Conservation (phyloP, 2,329 filamentous ascomycete species). For the Diaporthe ampelina region DNA sequence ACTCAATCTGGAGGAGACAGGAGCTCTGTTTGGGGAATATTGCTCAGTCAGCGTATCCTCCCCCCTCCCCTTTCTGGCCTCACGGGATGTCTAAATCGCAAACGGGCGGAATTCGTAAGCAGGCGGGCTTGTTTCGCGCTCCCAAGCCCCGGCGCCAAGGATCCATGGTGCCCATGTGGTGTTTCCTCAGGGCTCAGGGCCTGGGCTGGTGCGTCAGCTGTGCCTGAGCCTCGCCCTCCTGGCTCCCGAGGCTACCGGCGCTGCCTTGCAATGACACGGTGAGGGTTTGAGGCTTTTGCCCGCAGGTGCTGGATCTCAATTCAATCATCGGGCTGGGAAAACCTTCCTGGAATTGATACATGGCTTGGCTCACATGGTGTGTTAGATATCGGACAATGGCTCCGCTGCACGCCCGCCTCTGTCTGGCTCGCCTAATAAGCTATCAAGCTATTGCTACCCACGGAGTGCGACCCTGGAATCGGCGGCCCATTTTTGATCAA, state of each 20-base stretch:
- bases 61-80: neutral
- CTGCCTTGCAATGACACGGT: constrained; percentile 24
- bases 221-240: constrained; percentile 11
- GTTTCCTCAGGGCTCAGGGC: constrained; percentile 4
- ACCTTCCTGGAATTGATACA: constrained; percentile 27
- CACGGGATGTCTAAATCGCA: neutral
- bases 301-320: constrained; percentile 24
- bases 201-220: constrained; percentile 18
- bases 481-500: constrained; percentile 7
- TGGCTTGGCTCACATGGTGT: constrained; percentile 29
- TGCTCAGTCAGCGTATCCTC: neutral
- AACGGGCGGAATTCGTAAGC: constrained; percentile 9
- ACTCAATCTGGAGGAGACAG: constrained; percentile 19
- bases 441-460: constrained; percentile 13
- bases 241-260: constrained; percentile 26
- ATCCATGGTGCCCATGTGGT: neutral
- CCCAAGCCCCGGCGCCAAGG: constrained; percentile 19
- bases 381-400: constrained; percentile 29
- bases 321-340: constrained; percentile 21
- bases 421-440: constrained; percentile 22
- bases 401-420: constrained; percentile 4
- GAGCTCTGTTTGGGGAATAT: neutral
- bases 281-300: constrained; percentile 31
- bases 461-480: constrained; percentile 25
- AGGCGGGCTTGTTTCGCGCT: constrained; percentile 4